A percentile compares a stretch with the other conserved stretches of the same genome.
Evolutionary conservation across 306 rosid species (phyloP).

Genomic region (Lablab purpureus): DNA sequence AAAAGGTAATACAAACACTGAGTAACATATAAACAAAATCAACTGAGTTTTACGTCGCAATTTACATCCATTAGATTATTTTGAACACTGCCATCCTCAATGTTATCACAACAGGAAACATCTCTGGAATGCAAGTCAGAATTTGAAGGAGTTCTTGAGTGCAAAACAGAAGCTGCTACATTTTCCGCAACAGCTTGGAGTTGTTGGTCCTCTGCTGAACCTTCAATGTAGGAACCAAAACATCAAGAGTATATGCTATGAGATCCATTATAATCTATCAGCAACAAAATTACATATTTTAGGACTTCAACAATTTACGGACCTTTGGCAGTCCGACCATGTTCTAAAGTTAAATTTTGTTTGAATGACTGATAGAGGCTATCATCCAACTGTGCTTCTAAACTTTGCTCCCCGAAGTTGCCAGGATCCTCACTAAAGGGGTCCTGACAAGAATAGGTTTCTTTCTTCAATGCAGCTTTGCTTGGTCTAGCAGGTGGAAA

Average conservation of each 20-base stretch:
- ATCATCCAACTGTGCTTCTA: conserved; percentile 58
- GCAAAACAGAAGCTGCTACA: conserved; percentile 89
- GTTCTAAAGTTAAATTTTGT: conserved; percentile 61
- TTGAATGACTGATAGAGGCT: conserved; percentile 54
- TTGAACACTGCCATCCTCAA: conserved; percentile 50
- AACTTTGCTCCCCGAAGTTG: conserved; percentile 50
- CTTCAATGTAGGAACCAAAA: conserved; percentile 47
- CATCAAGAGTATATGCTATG: conserved; percentile 28
- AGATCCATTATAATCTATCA: conserved; percentile 20
- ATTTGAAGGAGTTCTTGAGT: conserved; percentile 56
- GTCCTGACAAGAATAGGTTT: conserved; percentile 53
- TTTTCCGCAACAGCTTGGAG: conserved; percentile 96
- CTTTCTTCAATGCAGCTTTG: conserved; percentile 56
- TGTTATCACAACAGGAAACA: conserved; percentile 49
- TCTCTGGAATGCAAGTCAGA: conserved; percentile 53
- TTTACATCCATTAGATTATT: conserved; percentile 41
- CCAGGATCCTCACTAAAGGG: conserved; percentile 58
- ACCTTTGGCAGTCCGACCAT: conserved; percentile 60
- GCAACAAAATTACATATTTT: conserved; percentile 25
- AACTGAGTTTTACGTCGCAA: conserved; percentile 58
- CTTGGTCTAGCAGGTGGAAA: conserved; percentile 66
- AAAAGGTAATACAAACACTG: conserved; percentile 1
- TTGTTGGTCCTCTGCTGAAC: conserved; percentile 80
- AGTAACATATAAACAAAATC: conserved; percentile 23
- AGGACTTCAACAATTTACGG: conserved; percentile 39